Percentiles rank a stretch among this genome's conserved stretches.
Evolutionary conservation across 495 filamentous ascomycete genomes (phyloP).

Genomic region (Neurospora sp.): DNA sequence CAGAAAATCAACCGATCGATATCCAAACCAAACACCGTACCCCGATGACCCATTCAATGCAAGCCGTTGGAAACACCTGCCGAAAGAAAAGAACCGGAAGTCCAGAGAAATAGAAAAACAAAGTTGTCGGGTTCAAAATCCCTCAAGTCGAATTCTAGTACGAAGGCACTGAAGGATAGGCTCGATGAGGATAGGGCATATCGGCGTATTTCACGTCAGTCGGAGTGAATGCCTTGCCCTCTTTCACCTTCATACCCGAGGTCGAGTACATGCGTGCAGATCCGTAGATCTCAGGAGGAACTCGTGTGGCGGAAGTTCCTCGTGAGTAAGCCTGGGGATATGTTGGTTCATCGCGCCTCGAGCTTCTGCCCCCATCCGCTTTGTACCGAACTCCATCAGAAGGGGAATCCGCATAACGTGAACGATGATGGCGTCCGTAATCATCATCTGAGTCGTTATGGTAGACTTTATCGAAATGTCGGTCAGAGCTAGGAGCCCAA

Average conservation of each 20-base stretch:
- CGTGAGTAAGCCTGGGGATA: neutral
- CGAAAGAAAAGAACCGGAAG: neutral
- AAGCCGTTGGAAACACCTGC: neutral
- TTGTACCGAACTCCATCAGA: neutral
- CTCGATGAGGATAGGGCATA: slow-evolving; percentile 1
- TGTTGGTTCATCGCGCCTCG: neutral
- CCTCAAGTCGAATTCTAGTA: neutral
- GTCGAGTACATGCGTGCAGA: neutral
- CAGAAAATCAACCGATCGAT: neutral
- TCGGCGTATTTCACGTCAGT: slow-evolving; percentile 15
- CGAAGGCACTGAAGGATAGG: neutral
- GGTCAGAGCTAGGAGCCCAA: slow-evolving; percentile 8
- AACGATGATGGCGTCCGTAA: slow-evolving; percentile 7
- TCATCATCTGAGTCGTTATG: slow-evolving; percentile 22
- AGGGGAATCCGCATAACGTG: neutral
- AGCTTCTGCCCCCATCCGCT: neutral
- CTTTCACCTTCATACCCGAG: slow-evolving; percentile 14
- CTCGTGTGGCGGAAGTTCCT: neutral
- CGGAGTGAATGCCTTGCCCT: slow-evolving; percentile 7
- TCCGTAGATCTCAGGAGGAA: neutral
- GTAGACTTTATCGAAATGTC: slow-evolving; percentile 5
- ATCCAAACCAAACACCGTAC: neutral
- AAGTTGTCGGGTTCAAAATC: neutral
- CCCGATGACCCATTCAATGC: neutral
- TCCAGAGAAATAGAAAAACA: neutral